Evolutionary conservation across 148 eudicot genomes (phyloP).

Genomic region (Silene latifolia): DNA sequence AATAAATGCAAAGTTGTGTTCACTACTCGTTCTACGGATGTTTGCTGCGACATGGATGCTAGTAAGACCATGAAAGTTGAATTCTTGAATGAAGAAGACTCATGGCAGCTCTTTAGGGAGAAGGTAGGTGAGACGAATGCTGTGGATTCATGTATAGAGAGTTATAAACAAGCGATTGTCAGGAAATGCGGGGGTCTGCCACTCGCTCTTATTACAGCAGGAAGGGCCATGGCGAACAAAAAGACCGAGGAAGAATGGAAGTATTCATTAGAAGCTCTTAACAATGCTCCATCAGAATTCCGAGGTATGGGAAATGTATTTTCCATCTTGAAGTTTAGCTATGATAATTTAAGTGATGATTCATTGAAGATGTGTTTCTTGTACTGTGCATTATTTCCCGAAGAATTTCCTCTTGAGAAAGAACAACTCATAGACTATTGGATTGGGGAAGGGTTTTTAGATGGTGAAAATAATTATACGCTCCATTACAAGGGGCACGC

Average conservation of each 20-base stretch:
- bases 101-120: conserved; percentile 38
- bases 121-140: conserved; percentile 26
- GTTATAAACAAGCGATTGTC: conserved; percentile 29
- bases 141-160: conserved; percentile 13
- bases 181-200: conserved; percentile 47
- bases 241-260: conserved; percentile 40
- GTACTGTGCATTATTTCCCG: conserved; percentile 43
- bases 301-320: conserved; percentile 41
- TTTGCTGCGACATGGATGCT: conserved; percentile 51
- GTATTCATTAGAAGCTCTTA: conserved; percentile 31
- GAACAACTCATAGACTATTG: conserved; percentile 40
- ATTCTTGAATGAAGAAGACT: conserved; percentile 30
- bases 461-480: conserved; percentile 16
- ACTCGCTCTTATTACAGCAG: conserved; percentile 42
- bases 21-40: conserved; percentile 39
- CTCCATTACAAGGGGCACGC: conserved; percentile 32
- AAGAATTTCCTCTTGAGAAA: conserved; percentile 39
- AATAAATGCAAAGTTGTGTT: conserved; percentile 41
- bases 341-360: conserved; percentile 32
- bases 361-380: conserved; percentile 31
- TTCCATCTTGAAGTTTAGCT: conserved; percentile 33
- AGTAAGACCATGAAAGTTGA: conserved; percentile 37
- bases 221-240: conserved; percentile 47
- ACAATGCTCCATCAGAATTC: conserved; percentile 35
- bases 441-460: conserved; percentile 42